A percentile compares a stretch with the other conserved stretches of the same genome.
These are phyloP conservation scores for Trichosporon ovoides DNA, from an alignment of 1,284 basidiomycete genomes.

Conservation along the genomic window DNA sequence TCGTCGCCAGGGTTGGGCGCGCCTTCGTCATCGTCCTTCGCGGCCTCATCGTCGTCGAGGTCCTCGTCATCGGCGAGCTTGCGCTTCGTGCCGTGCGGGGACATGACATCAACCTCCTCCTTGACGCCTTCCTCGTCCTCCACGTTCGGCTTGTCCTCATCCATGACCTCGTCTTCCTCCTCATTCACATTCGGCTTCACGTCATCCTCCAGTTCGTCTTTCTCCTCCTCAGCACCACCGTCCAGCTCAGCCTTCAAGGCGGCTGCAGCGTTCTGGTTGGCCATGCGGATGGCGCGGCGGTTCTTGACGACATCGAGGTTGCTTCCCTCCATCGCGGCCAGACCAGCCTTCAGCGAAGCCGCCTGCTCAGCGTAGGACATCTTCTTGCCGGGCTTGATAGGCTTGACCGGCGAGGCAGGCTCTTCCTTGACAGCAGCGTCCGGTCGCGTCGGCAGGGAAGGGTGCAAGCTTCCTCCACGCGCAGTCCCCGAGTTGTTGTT, in stretches of 20 bases:
- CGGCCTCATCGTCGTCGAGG: slow-evolving; percentile 15
- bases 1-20: slow-evolving; percentile 48
- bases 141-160: slow-evolving; percentile 17
- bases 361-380: slow-evolving; percentile 26
- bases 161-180: slow-evolving; percentile 18
- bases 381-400: slow-evolving; percentile 26
- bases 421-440: slow-evolving; percentile 59
- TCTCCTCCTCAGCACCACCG: slow-evolving; percentile 49
- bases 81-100: slow-evolving; percentile 11
- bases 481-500: slow-evolving; percentile 28
- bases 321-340: slow-evolving; percentile 53
- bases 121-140: slow-evolving; percentile 27
- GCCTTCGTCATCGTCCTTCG: slow-evolving; percentile 48
- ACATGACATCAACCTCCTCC: slow-evolving; percentile 14
- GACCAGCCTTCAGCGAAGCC: slow-evolving; percentile 54
- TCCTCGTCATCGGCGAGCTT: slow-evolving; percentile 7
- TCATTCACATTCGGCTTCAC: no score
- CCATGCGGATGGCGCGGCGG: slow-evolving; percentile 81
- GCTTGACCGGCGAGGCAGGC: neutral
- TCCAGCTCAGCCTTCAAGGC: slow-evolving; percentile 85
- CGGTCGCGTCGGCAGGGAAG: slow-evolving; percentile 58
- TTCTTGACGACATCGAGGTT: slow-evolving; percentile 84
- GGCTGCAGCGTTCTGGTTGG: slow-evolving; percentile 92
- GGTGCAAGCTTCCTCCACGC: slow-evolving; percentile 44
- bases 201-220: slow-evolving; percentile 19